Base-by-base conservation (phyloP, 495 filamentous ascomycete species). In the Aeminium ludgeri region DNA sequence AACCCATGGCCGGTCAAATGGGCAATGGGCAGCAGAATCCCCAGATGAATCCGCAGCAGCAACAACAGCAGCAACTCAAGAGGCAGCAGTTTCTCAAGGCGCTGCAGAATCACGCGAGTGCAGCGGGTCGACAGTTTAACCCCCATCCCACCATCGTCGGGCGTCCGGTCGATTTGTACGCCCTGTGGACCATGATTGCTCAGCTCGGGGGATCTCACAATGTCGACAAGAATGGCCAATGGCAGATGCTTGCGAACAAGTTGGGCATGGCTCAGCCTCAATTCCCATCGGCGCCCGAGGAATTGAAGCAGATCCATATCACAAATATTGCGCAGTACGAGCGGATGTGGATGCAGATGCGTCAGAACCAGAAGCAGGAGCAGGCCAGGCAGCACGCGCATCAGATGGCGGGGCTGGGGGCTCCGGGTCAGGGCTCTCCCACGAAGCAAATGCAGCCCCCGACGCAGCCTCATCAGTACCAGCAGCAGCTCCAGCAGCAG, bases 191-290 rank as follows among this genome's bases (percentile, higher is more conserved):
- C 30, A 63, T 67, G 1, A 80, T 94, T 6, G 69, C 76, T 55
- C 80, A 76, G 47, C 68, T 80, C 53, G 79, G 80, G 13, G 89
- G 89, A 1, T 92, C 78, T 29, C 78, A 74, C 55, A 78, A 71
- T 46, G 68, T 92, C 6, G 74, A 71, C 0, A 63, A 63, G 17
- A 65, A 65, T 15, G 78, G 80, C 43, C 61, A 65, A 46, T 96
- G 87, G 87, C 65, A 67, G 6, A 68, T 70, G 17, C 64, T 91
- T 36, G 75, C 83, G 1, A 69, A 72, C 29, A 60, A 66, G 19
- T 60, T 95, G 40, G 72, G 76, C 11, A 78, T 86, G 39, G 64
- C 69, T 12, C 70, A 62, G 17, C 64, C 72, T 43, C 80, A 86
- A 49, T 65, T 74, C 40, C 78, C 73, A 2, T 63, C 63, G 13